Evolutionary conservation across 2,329 filamentous ascomycete genomes (phyloP).

Genomic region (Immersiporthe knoxdaviesiana): DNA sequence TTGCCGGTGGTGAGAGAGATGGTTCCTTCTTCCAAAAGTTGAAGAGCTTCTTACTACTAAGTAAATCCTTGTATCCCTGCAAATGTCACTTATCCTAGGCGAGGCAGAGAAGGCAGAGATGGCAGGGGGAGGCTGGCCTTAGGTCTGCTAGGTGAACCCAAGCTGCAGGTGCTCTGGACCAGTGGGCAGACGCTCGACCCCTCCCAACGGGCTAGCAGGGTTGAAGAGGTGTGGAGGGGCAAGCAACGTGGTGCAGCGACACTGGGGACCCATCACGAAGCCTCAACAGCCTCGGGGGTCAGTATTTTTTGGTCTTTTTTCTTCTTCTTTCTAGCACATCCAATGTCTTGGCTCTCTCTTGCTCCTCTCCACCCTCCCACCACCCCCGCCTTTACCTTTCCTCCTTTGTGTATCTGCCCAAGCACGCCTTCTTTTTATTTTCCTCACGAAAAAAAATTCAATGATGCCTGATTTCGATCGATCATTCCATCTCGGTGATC

Average conservation of each 20-base stretch:
- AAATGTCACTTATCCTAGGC: slow-evolving; percentile 5
- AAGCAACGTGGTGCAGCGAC: slow-evolving; percentile 15
- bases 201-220: slow-evolving; percentile 1
- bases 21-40: not conserved
- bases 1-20: not conserved
- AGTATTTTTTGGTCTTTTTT: no score
- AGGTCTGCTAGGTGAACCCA: slow-evolving; percentile 2
- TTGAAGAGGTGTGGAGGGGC: slow-evolving; percentile 18
- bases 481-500: not conserved
- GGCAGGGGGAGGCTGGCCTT: slow-evolving; percentile 8
- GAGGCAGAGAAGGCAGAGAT: not conserved
- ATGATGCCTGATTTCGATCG: slow-evolving; percentile 3
- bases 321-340: not conserved
- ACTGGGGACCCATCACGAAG: slow-evolving; percentile 9
- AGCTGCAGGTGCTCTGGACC: slow-evolving; percentile 4
- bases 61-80: slow-evolving; percentile 4
- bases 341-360: not conserved
- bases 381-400: not conserved
- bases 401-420: not conserved
- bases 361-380: not conserved
- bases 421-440: not conserved
- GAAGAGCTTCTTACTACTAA: not conserved
- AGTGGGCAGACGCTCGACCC: not conserved
- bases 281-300: slow-evolving; percentile 18
- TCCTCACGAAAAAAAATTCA: not conserved